Percentiles rank a stretch among this genome's conserved stretches.
phyloP scores from a whole-genome alignment of 495 filamentous ascomycete species.

The Beverwykella pulmonaria region DNA sequence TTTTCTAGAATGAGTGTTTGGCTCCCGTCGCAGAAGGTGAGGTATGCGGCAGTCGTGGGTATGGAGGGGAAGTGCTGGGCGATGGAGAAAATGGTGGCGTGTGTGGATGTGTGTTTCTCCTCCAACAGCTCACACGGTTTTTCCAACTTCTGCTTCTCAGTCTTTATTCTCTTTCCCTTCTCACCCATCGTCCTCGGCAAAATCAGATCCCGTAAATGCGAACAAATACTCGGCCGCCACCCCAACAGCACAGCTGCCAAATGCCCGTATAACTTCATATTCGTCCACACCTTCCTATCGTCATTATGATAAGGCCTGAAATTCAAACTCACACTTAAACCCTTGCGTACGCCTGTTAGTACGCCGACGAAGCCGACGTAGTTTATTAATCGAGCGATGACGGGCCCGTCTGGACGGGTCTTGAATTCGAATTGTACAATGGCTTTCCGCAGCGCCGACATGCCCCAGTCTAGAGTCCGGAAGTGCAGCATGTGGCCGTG shows the following conservation, averaged over 20 bases:
- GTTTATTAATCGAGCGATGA: conserved; percentile 61
- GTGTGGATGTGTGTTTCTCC: neutral
- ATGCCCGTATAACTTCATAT: conserved; percentile 53
- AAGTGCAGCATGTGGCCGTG: conserved; percentile 61
- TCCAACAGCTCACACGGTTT: too few species aligned
- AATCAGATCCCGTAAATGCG: conserved; percentile 53
- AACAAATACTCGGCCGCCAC: conserved; percentile 58
- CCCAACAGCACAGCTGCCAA: conserved; percentile 61
- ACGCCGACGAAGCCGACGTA: conserved; percentile 68
- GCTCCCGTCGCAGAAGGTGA: conserved; percentile 57
- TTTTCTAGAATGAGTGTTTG: conserved; percentile 59
- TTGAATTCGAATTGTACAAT: conserved; percentile 64
- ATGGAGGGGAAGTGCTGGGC: conserved; percentile 42
- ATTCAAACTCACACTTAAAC: conserved; percentile 65
- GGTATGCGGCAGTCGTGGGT: conserved; percentile 60
- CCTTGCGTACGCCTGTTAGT: conserved; percentile 59
- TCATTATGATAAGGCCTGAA: conserved; percentile 61
- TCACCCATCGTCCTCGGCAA: conserved; percentile 37
- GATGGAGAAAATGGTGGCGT: conserved; percentile 29
- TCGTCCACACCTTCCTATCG: conserved; percentile 40
- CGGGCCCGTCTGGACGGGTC: conserved; percentile 37
- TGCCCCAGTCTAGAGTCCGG: conserved; percentile 68
- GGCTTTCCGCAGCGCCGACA: conserved; percentile 60
- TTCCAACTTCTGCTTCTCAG: neutral
- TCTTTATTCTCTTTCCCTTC: neutral